Evolutionary conservation across 129 eudicot species (phyloP).

Genomic region (Escallonia herrerae): DNA sequence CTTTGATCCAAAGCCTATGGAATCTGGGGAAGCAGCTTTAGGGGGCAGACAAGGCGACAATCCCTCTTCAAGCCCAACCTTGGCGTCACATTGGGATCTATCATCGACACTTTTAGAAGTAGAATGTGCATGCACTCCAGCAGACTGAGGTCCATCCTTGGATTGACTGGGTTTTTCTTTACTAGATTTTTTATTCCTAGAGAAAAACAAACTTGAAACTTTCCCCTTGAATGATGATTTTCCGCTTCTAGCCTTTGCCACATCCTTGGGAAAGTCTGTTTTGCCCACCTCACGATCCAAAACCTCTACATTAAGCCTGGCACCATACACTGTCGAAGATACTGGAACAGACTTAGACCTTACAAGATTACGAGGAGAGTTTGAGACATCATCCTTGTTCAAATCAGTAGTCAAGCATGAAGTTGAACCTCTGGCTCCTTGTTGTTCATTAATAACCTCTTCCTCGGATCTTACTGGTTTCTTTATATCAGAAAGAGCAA

Average conservation of each 20-base stretch:
- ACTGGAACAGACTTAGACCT: slow-evolving; percentile 86
- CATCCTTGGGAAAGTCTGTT: slow-evolving; percentile 37
- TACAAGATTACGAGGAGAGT: slow-evolving; percentile 42
- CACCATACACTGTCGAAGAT: slow-evolving; percentile 39
- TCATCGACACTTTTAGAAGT: slow-evolving; percentile 19
- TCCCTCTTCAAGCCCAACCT: slow-evolving; percentile 10
- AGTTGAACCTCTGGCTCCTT: slow-evolving; percentile 30
- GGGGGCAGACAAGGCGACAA: neutral
- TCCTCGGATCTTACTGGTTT: slow-evolving; percentile 30
- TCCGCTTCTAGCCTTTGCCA: slow-evolving; percentile 29
- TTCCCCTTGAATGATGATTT: slow-evolving; percentile 65
- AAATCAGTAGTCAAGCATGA: slow-evolving; percentile 22
- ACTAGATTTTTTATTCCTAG: slow-evolving; percentile 53
- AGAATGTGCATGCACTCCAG: slow-evolving; percentile 13
- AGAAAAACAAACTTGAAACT: slow-evolving; percentile 77
- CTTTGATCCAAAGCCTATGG: slow-evolving; percentile 15
- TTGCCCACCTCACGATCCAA: slow-evolving; percentile 24
- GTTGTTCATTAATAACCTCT: slow-evolving; percentile 16
- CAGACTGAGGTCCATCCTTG: slow-evolving; percentile 28
- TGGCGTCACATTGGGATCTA: slow-evolving; percentile 20
- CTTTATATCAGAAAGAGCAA: slow-evolving; percentile 79
- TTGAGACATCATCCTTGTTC: slow-evolving; percentile 23
- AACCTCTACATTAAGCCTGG: slow-evolving; percentile 24
- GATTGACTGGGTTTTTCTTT: slow-evolving; percentile 46
- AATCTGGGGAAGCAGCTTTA: slow-evolving; percentile 18